These are phyloP conservation scores for Fusarium marasasianum DNA, from an alignment of 2,329 filamentous ascomycete genomes.

Conservation along the genomic window DNA sequence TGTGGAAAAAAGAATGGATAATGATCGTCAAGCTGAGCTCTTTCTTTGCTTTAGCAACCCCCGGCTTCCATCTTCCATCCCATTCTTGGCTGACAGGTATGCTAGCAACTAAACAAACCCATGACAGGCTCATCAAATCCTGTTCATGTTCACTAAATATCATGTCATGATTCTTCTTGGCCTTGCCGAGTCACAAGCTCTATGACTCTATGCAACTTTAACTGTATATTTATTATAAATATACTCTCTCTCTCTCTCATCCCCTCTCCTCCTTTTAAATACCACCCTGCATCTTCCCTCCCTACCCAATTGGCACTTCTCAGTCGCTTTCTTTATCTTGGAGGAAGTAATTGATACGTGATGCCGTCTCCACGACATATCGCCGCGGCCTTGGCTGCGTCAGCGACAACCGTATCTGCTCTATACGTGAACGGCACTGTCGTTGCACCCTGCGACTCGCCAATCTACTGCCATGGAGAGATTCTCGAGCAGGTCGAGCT, in stretches of 20 bases:
- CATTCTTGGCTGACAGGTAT: conserved; percentile 14
- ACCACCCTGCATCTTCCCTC: background rate
- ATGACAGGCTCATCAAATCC: conserved; percentile 19
- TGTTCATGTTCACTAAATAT: conserved; percentile 23
- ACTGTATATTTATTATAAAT: conserved; percentile 4
- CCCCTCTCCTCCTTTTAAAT: background rate
- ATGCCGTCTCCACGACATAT: conserved; percentile 43
- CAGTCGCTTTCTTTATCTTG: background rate
- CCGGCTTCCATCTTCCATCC: conserved; percentile 11
- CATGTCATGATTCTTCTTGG: conserved; percentile 33
- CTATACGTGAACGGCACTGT: conserved; percentile 69
- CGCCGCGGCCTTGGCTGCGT: conserved; percentile 42
- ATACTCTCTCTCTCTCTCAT: conserved; percentile 2
- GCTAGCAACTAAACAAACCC: background rate
- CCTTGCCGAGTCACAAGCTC: conserved; percentile 21
- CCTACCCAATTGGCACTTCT: background rate
- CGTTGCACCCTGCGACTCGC: conserved; percentile 72
- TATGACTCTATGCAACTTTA: background rate
- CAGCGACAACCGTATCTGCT: conserved; percentile 49
- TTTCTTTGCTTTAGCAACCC: background rate
- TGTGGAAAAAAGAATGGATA: background rate
- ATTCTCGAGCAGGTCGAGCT: conserved; percentile 70
- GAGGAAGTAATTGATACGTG: background rate
- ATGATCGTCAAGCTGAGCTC: conserved; percentile 25
- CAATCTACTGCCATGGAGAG: conserved; percentile 73